A percentile compares a stretch with the other conserved stretches of the same genome.
Conservation (phyloP, 257 asterid genomes). For the Capsicum rhomboideum region DNA sequence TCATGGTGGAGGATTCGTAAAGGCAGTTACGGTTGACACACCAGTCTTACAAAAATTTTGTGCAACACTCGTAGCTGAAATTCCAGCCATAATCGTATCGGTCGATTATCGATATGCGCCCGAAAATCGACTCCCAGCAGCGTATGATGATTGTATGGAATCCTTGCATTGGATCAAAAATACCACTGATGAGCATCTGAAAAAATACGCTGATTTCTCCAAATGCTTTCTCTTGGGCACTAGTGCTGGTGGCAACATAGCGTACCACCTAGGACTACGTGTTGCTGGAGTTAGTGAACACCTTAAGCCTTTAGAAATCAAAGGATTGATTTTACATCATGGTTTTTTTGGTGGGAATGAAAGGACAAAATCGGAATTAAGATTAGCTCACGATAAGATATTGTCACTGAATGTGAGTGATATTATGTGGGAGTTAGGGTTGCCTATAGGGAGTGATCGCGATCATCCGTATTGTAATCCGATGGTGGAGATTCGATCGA, state of each 20-base stretch:
- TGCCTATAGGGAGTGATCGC: constrained; percentile 38
- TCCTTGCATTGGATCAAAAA: constrained; percentile 28
- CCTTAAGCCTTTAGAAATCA: constrained; percentile 28
- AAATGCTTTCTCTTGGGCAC: constrained; percentile 40
- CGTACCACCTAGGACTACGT: constrained; percentile 28
- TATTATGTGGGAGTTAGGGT: constrained; percentile 28
- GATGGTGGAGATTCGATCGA: neutral
- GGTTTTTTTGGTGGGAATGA: constrained; percentile 41
- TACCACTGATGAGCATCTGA: constrained; percentile 32
- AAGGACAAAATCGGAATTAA: constrained; percentile 40
- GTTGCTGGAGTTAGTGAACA: constrained; percentile 9
- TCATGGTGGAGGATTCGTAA: constrained; percentile 50
- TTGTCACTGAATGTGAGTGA: constrained; percentile 16
- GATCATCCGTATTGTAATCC: constrained; percentile 42
- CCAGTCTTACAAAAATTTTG: constrained; percentile 8
- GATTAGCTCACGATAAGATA: constrained; percentile 1
- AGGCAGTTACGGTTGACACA: constrained; percentile 3
- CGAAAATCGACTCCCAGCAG: constrained; percentile 53
- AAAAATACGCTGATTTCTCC: constrained; percentile 29
- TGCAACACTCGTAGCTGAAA: neutral
- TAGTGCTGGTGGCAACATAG: constrained; percentile 50
- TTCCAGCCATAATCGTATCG: constrained; percentile 38
- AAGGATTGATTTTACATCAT: constrained; percentile 43
- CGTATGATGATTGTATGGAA: constrained; percentile 46
- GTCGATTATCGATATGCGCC: constrained; percentile 53